These are phyloP conservation scores for Starmerella geochares DNA, from an alignment of 805 yeast species.

Conservation along the genomic window DNA sequence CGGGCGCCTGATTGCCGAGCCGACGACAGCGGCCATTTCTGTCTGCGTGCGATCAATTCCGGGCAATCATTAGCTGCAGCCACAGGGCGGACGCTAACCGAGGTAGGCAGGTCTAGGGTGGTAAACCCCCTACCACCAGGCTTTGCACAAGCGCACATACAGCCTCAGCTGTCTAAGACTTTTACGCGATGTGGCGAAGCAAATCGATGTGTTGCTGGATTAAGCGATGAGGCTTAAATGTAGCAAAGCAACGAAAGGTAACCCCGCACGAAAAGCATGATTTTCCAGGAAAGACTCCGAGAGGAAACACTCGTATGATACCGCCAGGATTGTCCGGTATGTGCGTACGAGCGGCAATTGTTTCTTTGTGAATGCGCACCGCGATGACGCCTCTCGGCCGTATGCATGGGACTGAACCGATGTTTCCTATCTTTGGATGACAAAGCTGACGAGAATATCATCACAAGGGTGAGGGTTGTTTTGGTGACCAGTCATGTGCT, in stretches of 20 bases:
- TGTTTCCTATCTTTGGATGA: neutral
- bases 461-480: neutral
- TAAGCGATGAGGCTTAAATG: too few species aligned
- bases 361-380: neutral
- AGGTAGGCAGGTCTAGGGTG: neutral
- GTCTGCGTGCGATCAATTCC: neutral
- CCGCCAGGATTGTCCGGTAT: too few species aligned
- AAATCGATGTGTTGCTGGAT: neutral
- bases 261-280: too few species aligned
- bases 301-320: too few species aligned
- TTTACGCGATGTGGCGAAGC: neutral
- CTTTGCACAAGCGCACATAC: neutral
- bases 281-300: too few species aligned
- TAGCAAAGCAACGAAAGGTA: too few species aligned
- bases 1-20: neutral
- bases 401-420: neutral
- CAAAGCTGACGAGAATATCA: neutral
- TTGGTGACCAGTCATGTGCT: neutral
- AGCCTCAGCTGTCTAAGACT: too few species aligned
- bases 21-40: neutral
- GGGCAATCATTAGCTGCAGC: slow-evolving; percentile 1
- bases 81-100: neutral
- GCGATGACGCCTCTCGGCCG: neutral
- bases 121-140: neutral
- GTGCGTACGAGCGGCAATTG: neutral